Conservation (phyloP, 805 yeast species). For the Metschnikowia proteae region DNA sequence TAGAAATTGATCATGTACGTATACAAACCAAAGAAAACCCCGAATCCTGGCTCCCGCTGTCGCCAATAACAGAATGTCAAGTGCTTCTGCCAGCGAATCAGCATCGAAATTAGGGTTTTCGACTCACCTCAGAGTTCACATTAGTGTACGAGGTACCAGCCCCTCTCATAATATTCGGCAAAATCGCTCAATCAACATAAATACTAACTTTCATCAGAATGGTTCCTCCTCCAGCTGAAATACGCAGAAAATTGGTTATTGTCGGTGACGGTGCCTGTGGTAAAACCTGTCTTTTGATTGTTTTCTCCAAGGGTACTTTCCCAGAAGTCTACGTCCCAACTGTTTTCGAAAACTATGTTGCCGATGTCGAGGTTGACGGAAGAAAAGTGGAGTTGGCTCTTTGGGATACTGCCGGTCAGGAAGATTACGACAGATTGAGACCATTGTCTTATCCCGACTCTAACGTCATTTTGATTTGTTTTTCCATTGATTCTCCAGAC, state of each 20-base stretch:
- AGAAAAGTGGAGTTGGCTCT: constrained; percentile 49
- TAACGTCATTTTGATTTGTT: constrained; percentile 36
- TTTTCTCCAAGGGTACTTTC: constrained; percentile 30
- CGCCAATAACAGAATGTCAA: background rate
- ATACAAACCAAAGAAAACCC: background rate
- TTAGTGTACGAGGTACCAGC: too few relatives aligned
- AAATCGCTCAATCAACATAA: background rate
- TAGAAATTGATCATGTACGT: constrained; percentile 1
- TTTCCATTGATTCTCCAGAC: constrained; percentile 30
- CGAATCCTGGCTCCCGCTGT: background rate
- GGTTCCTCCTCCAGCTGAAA: constrained; percentile 26
- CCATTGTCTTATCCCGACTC: constrained; percentile 42
- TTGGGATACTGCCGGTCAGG: constrained; percentile 40
- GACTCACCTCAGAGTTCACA: too few relatives aligned
- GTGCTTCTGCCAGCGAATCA: background rate
- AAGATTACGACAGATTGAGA: constrained; percentile 35
- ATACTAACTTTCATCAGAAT: constrained; percentile 16
- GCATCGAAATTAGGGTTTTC: background rate
- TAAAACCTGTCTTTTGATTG: constrained; percentile 30
- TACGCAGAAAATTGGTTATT: constrained; percentile 31
- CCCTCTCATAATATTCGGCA: too few relatives aligned
- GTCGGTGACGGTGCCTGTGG: constrained; percentile 34
- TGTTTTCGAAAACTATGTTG: constrained; percentile 97
- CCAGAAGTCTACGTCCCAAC: constrained; percentile 31
- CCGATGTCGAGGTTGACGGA: constrained; percentile 72